phyloP scores from a whole-genome alignment of 495 filamentous ascomycete genomes.

The Neurospora terricola region DNA sequence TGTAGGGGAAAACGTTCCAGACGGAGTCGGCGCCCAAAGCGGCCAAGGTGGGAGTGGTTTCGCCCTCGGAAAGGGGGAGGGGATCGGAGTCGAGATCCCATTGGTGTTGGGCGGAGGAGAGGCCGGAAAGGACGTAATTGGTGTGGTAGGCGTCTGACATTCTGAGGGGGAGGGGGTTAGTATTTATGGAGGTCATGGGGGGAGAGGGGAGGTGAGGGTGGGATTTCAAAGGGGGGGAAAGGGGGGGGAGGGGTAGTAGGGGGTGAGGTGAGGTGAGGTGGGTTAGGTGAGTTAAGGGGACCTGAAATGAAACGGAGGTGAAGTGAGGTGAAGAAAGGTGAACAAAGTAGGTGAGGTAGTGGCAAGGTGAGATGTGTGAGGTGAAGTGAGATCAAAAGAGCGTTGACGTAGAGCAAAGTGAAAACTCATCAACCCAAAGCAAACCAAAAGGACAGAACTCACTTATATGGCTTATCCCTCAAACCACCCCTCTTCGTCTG shows the following conservation, averaged over 20 bases:
- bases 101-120: constrained; percentile 70
- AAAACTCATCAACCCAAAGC: neutral
- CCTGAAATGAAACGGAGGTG: neutral
- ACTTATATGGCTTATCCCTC: constrained; percentile 90
- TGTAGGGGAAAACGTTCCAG: constrained; percentile 49
- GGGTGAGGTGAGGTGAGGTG: neutral
- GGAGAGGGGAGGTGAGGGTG: neutral
- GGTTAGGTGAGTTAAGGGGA: neutral
- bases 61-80: constrained; percentile 19
- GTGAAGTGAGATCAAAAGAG: neutral
- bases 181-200: neutral
- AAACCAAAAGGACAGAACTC: constrained; percentile 26
- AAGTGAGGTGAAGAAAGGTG: neutral
- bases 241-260: constrained; percentile 3
- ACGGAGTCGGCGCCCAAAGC: constrained; percentile 21
- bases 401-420: neutral
- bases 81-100: constrained; percentile 42
- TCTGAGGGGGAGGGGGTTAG: constrained; percentile 29
- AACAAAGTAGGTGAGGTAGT: neutral
- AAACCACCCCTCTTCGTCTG: constrained; percentile 61
- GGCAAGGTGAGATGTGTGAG: neutral
- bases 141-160: constrained; percentile 82
- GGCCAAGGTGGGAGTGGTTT: constrained; percentile 2
- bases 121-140: constrained; percentile 78
- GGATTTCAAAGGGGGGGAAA: neutral